Evolutionary conservation across 805 yeast species (phyloP).

Genomic region (Metschnikowia matae): DNA sequence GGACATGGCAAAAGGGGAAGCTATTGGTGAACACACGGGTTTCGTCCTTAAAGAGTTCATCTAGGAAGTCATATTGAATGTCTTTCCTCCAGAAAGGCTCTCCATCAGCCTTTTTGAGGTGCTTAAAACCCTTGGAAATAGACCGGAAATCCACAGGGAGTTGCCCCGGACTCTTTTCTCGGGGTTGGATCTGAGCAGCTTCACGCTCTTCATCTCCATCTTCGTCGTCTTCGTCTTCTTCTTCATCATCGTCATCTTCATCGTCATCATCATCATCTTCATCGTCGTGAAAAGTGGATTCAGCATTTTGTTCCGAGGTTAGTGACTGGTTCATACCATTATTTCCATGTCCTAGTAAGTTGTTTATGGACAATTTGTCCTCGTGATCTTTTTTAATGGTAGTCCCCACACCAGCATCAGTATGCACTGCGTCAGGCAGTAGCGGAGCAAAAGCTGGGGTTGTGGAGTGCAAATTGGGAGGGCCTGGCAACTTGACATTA

Average conservation of each 20-base stretch:
- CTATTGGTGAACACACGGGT: slow-evolving; percentile 65
- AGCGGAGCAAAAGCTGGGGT: neutral
- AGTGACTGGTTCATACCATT: neutral
- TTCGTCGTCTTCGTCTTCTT: slow-evolving; percentile 3
- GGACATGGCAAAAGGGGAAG: slow-evolving; percentile 41
- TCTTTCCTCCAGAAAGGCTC: slow-evolving; percentile 88
- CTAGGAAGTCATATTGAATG: slow-evolving; percentile 77
- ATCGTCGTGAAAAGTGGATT: neutral
- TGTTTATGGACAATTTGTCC: slow-evolving; percentile 1
- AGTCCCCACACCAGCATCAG: neutral
- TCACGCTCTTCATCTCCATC: slow-evolving; percentile 1
- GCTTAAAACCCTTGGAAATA: slow-evolving; percentile 40
- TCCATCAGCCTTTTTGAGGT: slow-evolving; percentile 85
- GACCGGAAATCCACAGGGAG: slow-evolving; percentile 14
- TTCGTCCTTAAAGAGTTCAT: slow-evolving; percentile 58
- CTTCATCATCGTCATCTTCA: slow-evolving; percentile 1
- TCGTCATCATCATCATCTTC: neutral
- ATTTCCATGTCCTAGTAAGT: neutral
- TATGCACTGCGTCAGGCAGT: neutral
- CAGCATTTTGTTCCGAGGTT: neutral
- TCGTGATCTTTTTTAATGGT: neutral
- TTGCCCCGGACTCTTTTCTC: slow-evolving; percentile 5
- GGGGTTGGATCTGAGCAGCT: neutral
- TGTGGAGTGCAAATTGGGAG: neutral
- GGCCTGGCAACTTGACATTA: neutral